Percentiles rank a stretch among this genome's conserved stretches.
phyloP scores from a whole-genome alignment of 345 rosid species.

The Kandelia obovata region DNA sequence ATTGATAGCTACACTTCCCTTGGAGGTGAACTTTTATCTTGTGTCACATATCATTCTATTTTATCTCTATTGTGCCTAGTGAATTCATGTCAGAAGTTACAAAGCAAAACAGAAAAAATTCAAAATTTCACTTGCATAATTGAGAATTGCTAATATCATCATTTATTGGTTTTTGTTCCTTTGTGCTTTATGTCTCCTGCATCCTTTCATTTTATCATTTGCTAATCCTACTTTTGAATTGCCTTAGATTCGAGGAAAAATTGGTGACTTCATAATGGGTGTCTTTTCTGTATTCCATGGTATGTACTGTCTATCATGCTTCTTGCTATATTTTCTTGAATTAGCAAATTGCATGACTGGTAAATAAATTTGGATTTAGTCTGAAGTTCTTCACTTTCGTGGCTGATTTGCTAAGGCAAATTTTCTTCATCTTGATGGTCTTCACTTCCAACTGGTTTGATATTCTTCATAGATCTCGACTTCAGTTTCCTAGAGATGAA shows the following conservation, averaged over 20 bases:
- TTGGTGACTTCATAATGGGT: conserved; percentile 68
- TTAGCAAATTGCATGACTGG: not conserved
- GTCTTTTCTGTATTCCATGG: conserved; percentile 87
- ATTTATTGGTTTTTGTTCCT: not conserved
- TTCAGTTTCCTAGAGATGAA: conserved; percentile 93
- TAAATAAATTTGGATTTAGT: not conserved
- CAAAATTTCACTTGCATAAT: no score
- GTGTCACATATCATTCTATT: not conserved
- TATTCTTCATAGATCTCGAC: conserved; percentile 60
- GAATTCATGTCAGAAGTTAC: not conserved
- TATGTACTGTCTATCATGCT: conserved; percentile 21
- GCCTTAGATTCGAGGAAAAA: conserved; percentile 70
- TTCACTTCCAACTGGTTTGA: not conserved
- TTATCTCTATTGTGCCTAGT: not conserved
- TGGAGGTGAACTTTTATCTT: conserved; percentile 54
- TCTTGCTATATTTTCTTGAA: not conserved
- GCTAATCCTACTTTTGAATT: conserved; percentile 16
- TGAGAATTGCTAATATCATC: not conserved
- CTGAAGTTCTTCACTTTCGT: not conserved
- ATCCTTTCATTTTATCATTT: conserved; percentile 4
- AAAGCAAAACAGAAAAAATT: no score
- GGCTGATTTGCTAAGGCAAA: not conserved
- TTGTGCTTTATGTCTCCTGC: not conserved
- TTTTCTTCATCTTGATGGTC: not conserved
- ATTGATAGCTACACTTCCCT: conserved; percentile 88